Evolutionary conservation across 75 land plant genomes (phyloP).

Genomic region (Pseudotsuga menziesii): DNA sequence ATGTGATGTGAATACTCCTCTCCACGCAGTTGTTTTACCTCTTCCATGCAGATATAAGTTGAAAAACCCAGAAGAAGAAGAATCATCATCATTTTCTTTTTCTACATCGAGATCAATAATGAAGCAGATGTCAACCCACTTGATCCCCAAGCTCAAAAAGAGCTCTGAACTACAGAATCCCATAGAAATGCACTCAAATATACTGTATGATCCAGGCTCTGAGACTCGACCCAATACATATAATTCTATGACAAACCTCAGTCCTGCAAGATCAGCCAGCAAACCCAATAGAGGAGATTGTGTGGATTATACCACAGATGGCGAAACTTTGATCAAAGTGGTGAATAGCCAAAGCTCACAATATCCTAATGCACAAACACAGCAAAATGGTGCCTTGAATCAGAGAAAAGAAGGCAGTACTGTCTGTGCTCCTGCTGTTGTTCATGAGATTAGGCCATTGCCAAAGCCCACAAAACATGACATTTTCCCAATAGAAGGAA

Average conservation of each 20-base stretch:
- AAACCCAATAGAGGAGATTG: too few relatives aligned
- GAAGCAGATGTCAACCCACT: conserved; percentile 4
- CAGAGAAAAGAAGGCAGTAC: too few relatives aligned
- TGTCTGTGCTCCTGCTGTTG: too few relatives aligned
- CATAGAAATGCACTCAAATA: conserved; percentile 8
- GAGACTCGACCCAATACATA: not conserved
- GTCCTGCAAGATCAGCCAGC: not conserved
- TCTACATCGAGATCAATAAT: conserved; percentile 1
- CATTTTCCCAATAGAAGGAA: not conserved
- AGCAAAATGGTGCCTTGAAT: not conserved
- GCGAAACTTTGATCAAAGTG: not conserved
- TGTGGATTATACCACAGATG: not conserved
- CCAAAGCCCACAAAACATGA: too few relatives aligned
- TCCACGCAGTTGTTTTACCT: not conserved
- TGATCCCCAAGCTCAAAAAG: conserved; percentile 1
- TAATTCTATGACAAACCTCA: not conserved
- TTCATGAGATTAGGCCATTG: too few relatives aligned
- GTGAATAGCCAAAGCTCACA: conserved; percentile 1
- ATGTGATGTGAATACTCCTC: not conserved
- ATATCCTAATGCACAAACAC: not conserved
- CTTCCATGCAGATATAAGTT: conserved; percentile 8
- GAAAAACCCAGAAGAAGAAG: conserved; percentile 2
- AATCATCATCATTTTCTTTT: not conserved
- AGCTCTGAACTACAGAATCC: not conserved
- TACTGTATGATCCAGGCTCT: not conserved